Evolutionary conservation across 495 filamentous ascomycete genomes (phyloP).

Genomic region (Xylaria intraflava): DNA sequence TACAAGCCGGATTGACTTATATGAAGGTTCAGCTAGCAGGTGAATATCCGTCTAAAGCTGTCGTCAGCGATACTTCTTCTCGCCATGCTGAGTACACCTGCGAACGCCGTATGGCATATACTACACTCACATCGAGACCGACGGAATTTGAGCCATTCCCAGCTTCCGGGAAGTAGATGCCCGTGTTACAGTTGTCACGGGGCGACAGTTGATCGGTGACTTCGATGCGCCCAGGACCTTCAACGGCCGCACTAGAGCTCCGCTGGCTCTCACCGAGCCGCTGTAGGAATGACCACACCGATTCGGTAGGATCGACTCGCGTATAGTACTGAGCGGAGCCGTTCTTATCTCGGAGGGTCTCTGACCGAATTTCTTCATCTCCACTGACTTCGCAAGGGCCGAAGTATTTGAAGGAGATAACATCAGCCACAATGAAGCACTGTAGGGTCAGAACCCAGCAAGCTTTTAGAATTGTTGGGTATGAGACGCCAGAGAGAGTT

Average conservation of each 20-base stretch:
- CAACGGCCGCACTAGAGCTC: not conserved
- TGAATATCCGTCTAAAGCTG: not conserved
- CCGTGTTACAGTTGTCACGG: slow-evolving; percentile 3
- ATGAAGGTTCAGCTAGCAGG: slow-evolving; percentile 1
- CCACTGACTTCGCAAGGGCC: not conserved
- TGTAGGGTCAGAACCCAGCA: slow-evolving; percentile 3
- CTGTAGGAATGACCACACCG: slow-evolving; percentile 3
- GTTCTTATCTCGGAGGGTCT: not conserved
- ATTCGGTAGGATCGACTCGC: not conserved
- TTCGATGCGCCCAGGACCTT: not conserved
- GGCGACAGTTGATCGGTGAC: not conserved
- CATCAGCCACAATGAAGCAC: slow-evolving; percentile 6
- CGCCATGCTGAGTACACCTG: not conserved
- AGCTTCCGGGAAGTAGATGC: not conserved
- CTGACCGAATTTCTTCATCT: not conserved
- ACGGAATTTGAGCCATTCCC: not conserved
- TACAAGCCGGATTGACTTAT: not conserved
- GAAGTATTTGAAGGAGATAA: slow-evolving; percentile 3
- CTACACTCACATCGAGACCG: slow-evolving; percentile 1
- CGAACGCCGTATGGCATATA: too few species aligned
- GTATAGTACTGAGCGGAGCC: slow-evolving; percentile 1
- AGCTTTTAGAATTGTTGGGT: not conserved
- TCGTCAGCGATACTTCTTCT: not conserved
- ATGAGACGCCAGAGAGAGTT: not conserved
- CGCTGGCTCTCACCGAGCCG: slow-evolving; percentile 2